Conservation (phyloP, 805 yeast genomes). For the Brettanomyces nanus region DNA sequence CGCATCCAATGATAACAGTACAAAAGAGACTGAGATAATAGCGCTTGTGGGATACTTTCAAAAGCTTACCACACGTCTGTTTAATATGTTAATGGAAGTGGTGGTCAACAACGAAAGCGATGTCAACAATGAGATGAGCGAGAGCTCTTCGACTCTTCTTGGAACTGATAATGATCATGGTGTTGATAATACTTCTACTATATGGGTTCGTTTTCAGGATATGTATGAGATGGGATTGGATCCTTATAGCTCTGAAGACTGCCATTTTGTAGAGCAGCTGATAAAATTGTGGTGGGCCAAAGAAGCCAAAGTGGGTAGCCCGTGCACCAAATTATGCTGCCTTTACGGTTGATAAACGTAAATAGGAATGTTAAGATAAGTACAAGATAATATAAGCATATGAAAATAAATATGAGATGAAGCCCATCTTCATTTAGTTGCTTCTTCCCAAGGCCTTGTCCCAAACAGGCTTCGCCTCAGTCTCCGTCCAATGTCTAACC, state of each 20-base stretch:
- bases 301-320: constrained; percentile 33
- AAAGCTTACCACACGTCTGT: constrained; percentile 35
- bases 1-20: constrained; percentile 9
- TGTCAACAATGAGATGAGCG: constrained; percentile 8
- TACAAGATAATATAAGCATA: not conserved
- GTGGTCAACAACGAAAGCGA: constrained; percentile 25
- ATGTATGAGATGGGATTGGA: constrained; percentile 51
- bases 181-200: constrained; percentile 1
- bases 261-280: constrained; percentile 34
- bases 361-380: no score
- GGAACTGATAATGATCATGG: constrained; percentile 4
- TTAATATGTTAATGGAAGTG: constrained; percentile 30
- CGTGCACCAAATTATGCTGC: constrained; percentile 28
- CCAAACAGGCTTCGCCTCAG: constrained; percentile 47
- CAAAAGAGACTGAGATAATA: constrained; percentile 19
- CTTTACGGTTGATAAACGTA: not conserved
- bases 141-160: not conserved
- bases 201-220: constrained; percentile 36
- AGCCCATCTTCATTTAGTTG: not conserved
- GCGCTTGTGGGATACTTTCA: constrained; percentile 45
- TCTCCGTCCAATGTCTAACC: constrained; percentile 46
- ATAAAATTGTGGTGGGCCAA: constrained; percentile 40
- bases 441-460: constrained; percentile 59
- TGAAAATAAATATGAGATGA: not conserved
- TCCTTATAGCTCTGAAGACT: constrained; percentile 39